These are phyloP conservation scores for Clarireedia homoeocarpa DNA, from an alignment of 2,329 filamentous ascomycete genomes.

Conservation along the genomic window DNA sequence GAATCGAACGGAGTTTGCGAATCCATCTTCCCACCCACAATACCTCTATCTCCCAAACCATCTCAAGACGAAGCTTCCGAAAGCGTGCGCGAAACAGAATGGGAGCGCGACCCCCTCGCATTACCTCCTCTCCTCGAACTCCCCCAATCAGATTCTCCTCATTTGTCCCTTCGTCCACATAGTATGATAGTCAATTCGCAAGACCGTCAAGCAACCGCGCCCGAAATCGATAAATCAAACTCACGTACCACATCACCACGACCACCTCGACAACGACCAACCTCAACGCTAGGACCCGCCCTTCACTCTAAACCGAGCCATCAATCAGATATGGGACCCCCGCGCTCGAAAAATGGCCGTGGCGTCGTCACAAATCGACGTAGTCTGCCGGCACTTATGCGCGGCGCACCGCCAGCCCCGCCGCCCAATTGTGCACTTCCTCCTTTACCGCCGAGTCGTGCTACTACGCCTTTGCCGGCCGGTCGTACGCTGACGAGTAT, in stretches of 20 bases:
- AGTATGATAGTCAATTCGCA: background rate
- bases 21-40: background rate
- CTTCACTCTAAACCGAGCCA: background rate
- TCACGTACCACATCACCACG: background rate
- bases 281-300: conserved; percentile 1
- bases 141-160: background rate
- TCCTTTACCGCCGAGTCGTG: conserved; percentile 21
- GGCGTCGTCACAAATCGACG: conserved; percentile 15
- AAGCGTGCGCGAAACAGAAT: background rate
- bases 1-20: conserved; percentile 4
- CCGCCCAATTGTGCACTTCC: conserved; percentile 28
- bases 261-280: background rate
- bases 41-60: background rate
- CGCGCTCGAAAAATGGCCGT: conserved; percentile 7
- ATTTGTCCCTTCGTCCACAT: background rate
- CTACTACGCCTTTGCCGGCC: background rate
- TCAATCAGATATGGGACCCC: background rate
- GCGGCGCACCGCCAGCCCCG: conserved; percentile 27
- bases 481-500: too few relatives aligned
- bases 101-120: background rate
- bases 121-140: background rate
- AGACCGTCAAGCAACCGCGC: background rate
- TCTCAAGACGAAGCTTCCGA: background rate
- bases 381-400: conserved; percentile 23
- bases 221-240: background rate